Conservation (phyloP, 257 asterid genomes). For the Misopates orontium region DNA sequence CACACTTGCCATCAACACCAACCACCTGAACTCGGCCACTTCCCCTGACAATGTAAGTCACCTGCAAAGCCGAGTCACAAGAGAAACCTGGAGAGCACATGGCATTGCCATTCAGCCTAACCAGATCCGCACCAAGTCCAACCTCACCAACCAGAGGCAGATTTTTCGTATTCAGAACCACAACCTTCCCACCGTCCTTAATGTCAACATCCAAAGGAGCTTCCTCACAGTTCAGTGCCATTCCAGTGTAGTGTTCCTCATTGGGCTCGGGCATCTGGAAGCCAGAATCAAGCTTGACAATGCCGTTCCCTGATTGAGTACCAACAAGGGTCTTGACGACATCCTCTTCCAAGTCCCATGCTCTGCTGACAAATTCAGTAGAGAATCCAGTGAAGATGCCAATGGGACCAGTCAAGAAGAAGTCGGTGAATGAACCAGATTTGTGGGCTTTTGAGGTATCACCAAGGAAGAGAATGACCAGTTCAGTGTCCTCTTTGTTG, state of each 20-base stretch:
- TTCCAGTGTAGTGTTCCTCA: constrained; percentile 45
- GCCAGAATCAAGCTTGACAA: constrained; percentile 40
- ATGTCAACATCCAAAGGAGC: constrained; percentile 59
- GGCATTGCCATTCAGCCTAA: constrained; percentile 68
- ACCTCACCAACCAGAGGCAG: constrained; percentile 82
- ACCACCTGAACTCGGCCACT: constrained; percentile 89
- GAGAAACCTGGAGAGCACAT: constrained; percentile 97
- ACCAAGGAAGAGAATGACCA: constrained; percentile 54
- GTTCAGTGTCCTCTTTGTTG: constrained; percentile 70
- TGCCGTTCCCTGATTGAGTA: constrained; percentile 38
- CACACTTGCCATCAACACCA: constrained; percentile 74
- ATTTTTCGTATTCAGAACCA: constrained; percentile 81
- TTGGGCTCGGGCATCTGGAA: constrained; percentile 53
- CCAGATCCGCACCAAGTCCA: constrained; percentile 84
- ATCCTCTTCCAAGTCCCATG: constrained; percentile 53
- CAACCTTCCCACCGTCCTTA: constrained; percentile 59
- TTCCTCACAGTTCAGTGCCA: constrained; percentile 59
- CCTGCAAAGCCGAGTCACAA: constrained; percentile 87
- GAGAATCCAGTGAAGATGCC: constrained; percentile 58
- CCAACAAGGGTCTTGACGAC: constrained; percentile 38
- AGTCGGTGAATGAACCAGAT: constrained; percentile 51
- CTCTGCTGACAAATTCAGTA: constrained; percentile 45
- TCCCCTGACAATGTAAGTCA: constrained; percentile 78
- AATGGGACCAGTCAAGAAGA: constrained; percentile 51
- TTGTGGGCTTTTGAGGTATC: constrained; percentile 56